Evolutionary conservation across 805 yeast species (phyloP), one percentile per base, ranked within the genome.

Genomic region (Candida tammaniensis): DNA sequence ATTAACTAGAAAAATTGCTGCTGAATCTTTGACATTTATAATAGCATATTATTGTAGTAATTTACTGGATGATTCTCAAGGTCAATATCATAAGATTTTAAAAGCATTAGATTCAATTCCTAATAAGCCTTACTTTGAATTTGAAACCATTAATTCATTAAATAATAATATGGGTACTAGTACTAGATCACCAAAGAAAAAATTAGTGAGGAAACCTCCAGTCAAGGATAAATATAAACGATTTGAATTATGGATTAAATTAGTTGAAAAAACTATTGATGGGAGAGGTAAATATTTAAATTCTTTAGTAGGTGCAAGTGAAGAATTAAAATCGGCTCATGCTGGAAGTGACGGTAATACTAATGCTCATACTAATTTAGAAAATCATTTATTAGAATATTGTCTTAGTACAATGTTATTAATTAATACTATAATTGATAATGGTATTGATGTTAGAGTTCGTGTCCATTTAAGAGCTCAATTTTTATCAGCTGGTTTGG

Each of bases 271-370:
- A 31, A 81, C 89, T 0, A 49, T 87, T 27, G 86, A 80, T 37
- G 96, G 96, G 2, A 73, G 89, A 47, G 98, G 98, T 6, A 82
- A 79, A 48, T 65, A 64, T 43, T 71, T 85, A 73, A 96, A 96
- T 8, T 86, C 96, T 1, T 58, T 82, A 49, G 98, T 91, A 7
- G 97, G 97, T 2, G 95, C 96, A 0, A 81, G 86, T 39, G 93
- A 82, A 7, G 97, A 91, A 46, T 72, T 78, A 35, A 80, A 78
- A 39, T 56, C 72, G 9, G 59, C 59, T 5, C 55, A 54, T 39
- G 49, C 58, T 5, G 63, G 64, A 2, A 75, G 78, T 0, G 70
- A 70, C 31, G 72, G 78, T 17, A 42, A 39, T 25, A 76, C 78
- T 0, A 69, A 70, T 30, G n/a, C n/a, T n/a, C n/a, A n/a, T n/a